phyloP scores from a whole-genome alignment of 2,329 filamentous ascomycete species.

The Penicillium oxalicum region DNA sequence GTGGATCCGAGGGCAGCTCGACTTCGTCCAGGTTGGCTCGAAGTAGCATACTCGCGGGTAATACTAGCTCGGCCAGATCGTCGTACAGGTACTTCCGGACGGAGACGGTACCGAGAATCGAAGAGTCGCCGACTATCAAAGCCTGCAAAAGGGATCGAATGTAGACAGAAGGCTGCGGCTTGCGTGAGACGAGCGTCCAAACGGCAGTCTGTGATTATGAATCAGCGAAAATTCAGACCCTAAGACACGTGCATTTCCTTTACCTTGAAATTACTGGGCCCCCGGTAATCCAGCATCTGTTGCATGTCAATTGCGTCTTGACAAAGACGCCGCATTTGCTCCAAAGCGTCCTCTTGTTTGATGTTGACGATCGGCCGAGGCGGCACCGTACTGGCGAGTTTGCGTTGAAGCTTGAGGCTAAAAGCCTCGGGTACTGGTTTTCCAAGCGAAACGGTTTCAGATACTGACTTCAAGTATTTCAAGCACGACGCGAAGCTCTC shows the following conservation, averaged over 20 bases:
- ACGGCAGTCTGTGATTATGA: constrained; percentile 57
- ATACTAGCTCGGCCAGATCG: constrained; percentile 70
- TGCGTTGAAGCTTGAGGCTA: constrained; percentile 84
- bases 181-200: constrained; percentile 67
- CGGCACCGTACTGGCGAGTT: constrained; percentile 86
- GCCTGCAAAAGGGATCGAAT: constrained; percentile 73
- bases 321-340: constrained; percentile 64
- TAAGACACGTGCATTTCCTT: constrained; percentile 13
- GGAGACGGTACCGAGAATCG: constrained; percentile 61
- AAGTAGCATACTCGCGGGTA: constrained; percentile 65
- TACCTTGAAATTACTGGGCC: constrained; percentile 66
- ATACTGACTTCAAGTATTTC: constrained; percentile 49
- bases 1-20: constrained; percentile 66
- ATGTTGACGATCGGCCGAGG: constrained; percentile 81
- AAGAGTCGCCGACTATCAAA: constrained; percentile 67
- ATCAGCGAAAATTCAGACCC: constrained; percentile 1
- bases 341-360: constrained; percentile 64
- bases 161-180: constrained; percentile 76
- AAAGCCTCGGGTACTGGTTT: constrained; percentile 70
- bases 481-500: constrained; percentile 30
- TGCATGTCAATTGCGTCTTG: constrained; percentile 65
- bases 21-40: constrained; percentile 69
- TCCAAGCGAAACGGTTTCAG: constrained; percentile 56
- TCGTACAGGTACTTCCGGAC: constrained; percentile 72
- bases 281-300: constrained; percentile 60